Evolutionary conservation across 1,284 basidiomycete species (phyloP).

Genomic region (Veloporphyrellus conicus): DNA sequence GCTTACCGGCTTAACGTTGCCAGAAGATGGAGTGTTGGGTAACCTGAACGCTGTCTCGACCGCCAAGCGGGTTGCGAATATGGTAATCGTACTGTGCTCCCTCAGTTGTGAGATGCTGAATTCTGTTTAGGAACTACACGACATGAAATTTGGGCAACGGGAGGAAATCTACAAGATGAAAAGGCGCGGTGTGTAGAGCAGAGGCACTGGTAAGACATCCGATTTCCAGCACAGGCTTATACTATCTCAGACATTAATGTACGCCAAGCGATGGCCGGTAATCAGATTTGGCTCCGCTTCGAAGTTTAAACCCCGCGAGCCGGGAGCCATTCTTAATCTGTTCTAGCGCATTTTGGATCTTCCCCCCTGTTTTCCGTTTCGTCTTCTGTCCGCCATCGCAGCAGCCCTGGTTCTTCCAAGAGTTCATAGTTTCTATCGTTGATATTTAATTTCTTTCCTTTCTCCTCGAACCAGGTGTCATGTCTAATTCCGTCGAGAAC

Average conservation of each 20-base stretch:
- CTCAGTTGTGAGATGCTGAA: slow-evolving; percentile 9
- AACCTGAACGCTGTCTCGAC: slow-evolving; percentile 85
- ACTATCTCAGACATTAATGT: background rate
- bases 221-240: background rate
- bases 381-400: slow-evolving; percentile 3
- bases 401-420: background rate
- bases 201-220: slow-evolving; percentile 8
- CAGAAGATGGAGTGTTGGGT: slow-evolving; percentile 82
- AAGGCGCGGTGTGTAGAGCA: slow-evolving; percentile 16
- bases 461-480: slow-evolving; percentile 6
- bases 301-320: slow-evolving; percentile 20
- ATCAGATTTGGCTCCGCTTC: slow-evolving; percentile 18
- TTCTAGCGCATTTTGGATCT: slow-evolving; percentile 1
- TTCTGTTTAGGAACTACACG: slow-evolving; percentile 73
- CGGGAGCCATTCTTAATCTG: slow-evolving; percentile 9
- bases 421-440: background rate
- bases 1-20: slow-evolving; percentile 67
- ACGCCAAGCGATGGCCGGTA: no score
- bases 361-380: slow-evolving; percentile 22
- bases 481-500: slow-evolving; percentile 38
- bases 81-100: slow-evolving; percentile 56
- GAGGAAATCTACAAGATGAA: slow-evolving; percentile 73
- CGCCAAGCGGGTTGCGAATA: slow-evolving; percentile 89
- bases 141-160: slow-evolving; percentile 85
- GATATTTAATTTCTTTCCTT: background rate